These are phyloP conservation scores for Metarhizium rileyi DNA, from an alignment of 2,329 filamentous ascomycete species.

Conservation along the genomic window DNA sequence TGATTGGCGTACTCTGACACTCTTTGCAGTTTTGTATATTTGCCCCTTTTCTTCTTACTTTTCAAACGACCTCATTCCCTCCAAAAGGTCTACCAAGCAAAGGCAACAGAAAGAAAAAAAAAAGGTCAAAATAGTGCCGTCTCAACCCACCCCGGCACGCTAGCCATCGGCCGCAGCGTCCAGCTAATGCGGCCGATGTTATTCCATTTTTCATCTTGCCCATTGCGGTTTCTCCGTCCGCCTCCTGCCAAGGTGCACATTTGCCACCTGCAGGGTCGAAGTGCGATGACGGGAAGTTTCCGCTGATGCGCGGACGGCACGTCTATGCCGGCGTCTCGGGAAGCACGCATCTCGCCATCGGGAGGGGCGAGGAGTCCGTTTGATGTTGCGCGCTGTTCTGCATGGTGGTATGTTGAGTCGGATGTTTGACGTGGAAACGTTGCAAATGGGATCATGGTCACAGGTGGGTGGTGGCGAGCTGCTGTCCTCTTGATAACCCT, in stretches of 20 bases:
- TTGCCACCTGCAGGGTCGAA: neutral
- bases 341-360: too few relatives aligned
- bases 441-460: too few relatives aligned
- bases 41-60: too few relatives aligned
- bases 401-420: neutral
- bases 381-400: neutral
- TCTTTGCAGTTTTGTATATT: too few relatives aligned
- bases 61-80: too few relatives aligned
- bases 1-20: too few relatives aligned
- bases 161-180: neutral
- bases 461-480: too few relatives aligned
- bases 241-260: neutral
- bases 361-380: neutral
- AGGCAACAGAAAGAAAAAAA: neutral
- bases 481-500: too few relatives aligned
- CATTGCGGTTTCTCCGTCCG: too few relatives aligned
- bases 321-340: too few relatives aligned
- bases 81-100: too few relatives aligned
- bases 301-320: too few relatives aligned
- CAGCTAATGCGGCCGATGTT: neutral
- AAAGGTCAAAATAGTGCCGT: neutral
- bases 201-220: neutral
- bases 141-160: neutral
- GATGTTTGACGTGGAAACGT: neutral
- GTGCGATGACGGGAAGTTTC: neutral